Conservation (phyloP, 176 grass and related monocot genomes). For the Coix lacrymajobi region DNA sequence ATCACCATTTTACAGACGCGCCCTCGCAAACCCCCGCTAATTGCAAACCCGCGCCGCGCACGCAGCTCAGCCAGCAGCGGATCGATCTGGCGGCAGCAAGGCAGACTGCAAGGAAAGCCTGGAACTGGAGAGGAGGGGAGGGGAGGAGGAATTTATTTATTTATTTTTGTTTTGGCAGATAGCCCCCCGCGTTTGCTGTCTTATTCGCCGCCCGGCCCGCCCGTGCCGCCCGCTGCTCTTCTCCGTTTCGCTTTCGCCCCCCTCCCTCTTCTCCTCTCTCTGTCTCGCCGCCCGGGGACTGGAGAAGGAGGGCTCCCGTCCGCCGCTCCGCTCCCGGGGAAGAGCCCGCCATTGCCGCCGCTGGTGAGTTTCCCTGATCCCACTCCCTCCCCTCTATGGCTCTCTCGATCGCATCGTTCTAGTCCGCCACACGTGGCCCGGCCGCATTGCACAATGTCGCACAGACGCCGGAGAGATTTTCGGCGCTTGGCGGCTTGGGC, state of each 20-base stretch:
- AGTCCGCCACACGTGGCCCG: not conserved
- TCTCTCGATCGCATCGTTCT: not conserved
- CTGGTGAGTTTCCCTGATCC: not conserved
- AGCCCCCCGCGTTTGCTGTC: not conserved
- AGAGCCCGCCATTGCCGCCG: constrained; percentile 12
- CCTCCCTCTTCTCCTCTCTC: not conserved
- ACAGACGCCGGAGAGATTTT: not conserved
- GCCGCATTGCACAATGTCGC: not conserved
- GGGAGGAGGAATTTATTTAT: not conserved
- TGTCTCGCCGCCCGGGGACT: constrained; percentile 25
- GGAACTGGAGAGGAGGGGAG: no score
- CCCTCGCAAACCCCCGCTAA: not conserved
- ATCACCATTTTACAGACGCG: not conserved
- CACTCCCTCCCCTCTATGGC: not conserved
- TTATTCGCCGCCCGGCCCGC: not conserved
- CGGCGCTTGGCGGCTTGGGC: not conserved
- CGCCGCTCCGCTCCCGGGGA: not conserved
- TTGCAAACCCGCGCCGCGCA: not conserved
- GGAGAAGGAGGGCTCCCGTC: not conserved
- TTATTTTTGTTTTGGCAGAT: constrained; percentile 16
- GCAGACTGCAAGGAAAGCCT: no score
- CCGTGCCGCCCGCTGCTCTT: not conserved
- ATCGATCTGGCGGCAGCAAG: no score
- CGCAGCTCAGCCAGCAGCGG: no score
- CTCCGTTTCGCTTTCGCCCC: not conserved